Base-by-base conservation (phyloP, 2,329 filamentous ascomycete species). In the Leptosphaerulina australis region DNA sequence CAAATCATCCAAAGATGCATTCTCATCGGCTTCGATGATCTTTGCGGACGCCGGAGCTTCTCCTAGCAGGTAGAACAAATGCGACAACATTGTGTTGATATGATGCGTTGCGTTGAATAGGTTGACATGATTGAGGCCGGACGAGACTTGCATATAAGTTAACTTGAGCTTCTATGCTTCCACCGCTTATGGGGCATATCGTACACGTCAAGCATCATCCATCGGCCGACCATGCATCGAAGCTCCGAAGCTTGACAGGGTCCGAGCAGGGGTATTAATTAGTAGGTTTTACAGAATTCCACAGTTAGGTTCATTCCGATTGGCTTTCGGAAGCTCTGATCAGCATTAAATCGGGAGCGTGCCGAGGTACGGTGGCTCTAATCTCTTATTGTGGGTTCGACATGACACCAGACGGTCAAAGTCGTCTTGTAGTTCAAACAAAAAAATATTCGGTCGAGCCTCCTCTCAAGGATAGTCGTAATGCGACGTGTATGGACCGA, bases 1-100 rank as follows among this genome's bases (percentile, higher is more conserved):
- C 35, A 70, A 31, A 31, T 59, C 58, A 9, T 66, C 63, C 25
- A 70, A 48, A 25, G 57, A 58, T 2, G 45, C 55, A 33, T 53
- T 55, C n/a, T 60, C 39, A 21, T 63, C 57, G 24, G 67, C 45
- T 9, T 66, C 58, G 34, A 71, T 57, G 6, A 57, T 45, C 35
- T 53, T 54, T 9, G 61, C 47, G 22, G 58, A 56, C 5, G 55
- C 43, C 17, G 58, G 43, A 28, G 63, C 55, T 15, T 69, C 63
- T 40, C 67, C 67, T 7, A 62, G 44, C 12, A 71, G 56, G 38
- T 62, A 68, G 55, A 71, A 71, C 9, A 40, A 50, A 40, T 62
- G 59, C 24, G 59, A 56, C 22, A 50, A 21, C 59, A 62, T 62
- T 31, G 22, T 49, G 15, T 40, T 38, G 25, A 39, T 39, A 24